Conservation (phyloP, 805 yeast species). For the Wickerhamiella parazyma region DNA sequence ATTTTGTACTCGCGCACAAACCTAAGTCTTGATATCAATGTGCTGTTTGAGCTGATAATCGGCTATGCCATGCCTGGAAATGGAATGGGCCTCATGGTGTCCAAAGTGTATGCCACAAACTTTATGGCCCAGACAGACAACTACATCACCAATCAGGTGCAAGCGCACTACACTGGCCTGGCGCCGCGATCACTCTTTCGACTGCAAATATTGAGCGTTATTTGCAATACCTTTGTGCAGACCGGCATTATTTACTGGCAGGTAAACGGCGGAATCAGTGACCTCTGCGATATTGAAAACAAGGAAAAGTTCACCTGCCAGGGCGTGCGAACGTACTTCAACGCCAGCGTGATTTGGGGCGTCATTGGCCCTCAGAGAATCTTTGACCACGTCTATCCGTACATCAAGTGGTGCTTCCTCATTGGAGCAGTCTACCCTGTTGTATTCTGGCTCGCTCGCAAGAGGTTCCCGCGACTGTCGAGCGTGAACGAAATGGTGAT, state of each 20-base stretch:
- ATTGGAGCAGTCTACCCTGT: constrained; percentile 32
- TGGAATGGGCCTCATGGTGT: constrained; percentile 38
- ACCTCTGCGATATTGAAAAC: constrained; percentile 28
- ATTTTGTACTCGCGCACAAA: constrained; percentile 38
- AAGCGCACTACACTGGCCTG: constrained; percentile 44
- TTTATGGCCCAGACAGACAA: constrained; percentile 51
- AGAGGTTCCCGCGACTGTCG: constrained; percentile 28
- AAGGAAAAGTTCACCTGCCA: constrained; percentile 33
- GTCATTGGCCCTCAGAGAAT: constrained; percentile 43
- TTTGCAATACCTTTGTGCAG: constrained; percentile 20
- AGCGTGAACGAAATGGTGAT: constrained; percentile 34
- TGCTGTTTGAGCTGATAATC: constrained; percentile 35
- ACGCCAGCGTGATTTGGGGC: constrained; percentile 45
- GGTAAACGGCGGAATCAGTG: constrained; percentile 23
- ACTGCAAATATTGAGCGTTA: constrained; percentile 28
- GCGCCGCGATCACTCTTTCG: constrained; percentile 48
- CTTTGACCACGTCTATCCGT: constrained; percentile 41
- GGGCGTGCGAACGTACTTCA: constrained; percentile 29
- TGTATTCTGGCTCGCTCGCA: constrained; percentile 14
- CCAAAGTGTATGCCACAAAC: constrained; percentile 42
- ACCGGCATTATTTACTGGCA: constrained; percentile 26
- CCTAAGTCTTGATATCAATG: constrained; percentile 35
- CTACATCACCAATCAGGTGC: constrained; percentile 40
- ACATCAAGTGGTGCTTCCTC: constrained; percentile 48
- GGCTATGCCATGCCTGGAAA: constrained; percentile 46